Conservation (phyloP, 140 eudicot genomes). For the Anethum foeniculum region DNA sequence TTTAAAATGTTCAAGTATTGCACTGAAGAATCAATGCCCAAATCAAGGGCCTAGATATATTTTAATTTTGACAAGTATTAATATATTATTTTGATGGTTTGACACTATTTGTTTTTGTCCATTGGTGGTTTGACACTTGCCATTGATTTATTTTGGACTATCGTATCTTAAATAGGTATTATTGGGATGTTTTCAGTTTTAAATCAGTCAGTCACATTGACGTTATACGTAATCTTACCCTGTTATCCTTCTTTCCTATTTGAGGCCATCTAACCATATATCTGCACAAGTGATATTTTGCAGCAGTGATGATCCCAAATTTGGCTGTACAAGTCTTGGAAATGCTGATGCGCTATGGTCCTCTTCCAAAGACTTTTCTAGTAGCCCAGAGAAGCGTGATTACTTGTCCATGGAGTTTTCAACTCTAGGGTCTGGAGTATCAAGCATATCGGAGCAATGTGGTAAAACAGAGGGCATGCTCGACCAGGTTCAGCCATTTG, state of each 20-base stretch:
- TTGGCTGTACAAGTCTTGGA: conserved; percentile 31
- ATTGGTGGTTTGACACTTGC: not conserved
- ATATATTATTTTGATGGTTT: not conserved
- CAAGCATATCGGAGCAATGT: conserved; percentile 21
- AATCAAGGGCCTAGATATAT: not conserved
- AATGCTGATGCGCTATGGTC: conserved; percentile 48
- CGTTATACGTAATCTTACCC: not conserved
- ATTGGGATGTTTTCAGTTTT: not conserved
- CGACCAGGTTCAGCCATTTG: conserved; percentile 20
- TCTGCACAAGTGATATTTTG: conserved; percentile 67
- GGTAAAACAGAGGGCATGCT: conserved; percentile 25
- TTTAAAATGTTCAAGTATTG: not conserved
- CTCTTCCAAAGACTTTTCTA: conserved; percentile 11
- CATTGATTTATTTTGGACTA: not conserved
- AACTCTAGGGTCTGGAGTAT: conserved; percentile 25
- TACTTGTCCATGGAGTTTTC: conserved; percentile 34
- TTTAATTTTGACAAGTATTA: not conserved
- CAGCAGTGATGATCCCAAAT: conserved; percentile 53
- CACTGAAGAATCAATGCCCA: not conserved
- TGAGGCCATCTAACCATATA: conserved; percentile 41
- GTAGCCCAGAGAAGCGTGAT: not conserved
- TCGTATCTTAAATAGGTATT: not conserved
- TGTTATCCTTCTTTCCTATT: not conserved
- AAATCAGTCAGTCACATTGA: not conserved
- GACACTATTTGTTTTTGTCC: not conserved